Evolutionary conservation across 192 early-diverging fungal genomes (phyloP), one percentile per base, ranked within the genome.

Genomic region (Gigaspora rosea): DNA sequence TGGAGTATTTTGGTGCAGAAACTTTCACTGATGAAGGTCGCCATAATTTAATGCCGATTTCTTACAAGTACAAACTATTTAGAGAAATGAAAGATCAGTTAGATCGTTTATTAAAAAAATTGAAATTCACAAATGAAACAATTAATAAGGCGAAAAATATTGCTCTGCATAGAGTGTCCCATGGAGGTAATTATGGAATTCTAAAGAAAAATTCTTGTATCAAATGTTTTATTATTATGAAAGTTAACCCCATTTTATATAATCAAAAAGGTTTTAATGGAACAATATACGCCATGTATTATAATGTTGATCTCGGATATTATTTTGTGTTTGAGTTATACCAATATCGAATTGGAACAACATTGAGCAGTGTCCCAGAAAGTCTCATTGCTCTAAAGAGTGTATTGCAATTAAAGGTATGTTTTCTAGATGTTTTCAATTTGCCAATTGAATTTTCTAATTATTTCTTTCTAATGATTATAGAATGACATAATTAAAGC

Each of bases 11-110:
- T 22, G 46, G 67, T 36, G 33, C 67, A n/a, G 67, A 69, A 69
- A 69, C 67, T 2, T 69, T 48, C 46, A 69, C 35, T n/a, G 46
- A 69, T 69, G 67, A 69, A 50, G 67, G 48, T 69, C 61, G 1
- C 13, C 61, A 62, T 22, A 62, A 62, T 27, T 62, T n/a, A 10
- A 69, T 15, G 16, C 67, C 46, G 46, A 69, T 69, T 48, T 68
- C 66, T 20, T 68, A 68, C 13, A 68, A 68, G 13, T 18, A 68
- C 3, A 68, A 68, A 46, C 6, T 68, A 13, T 68, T 68, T 9
- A 10, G 66, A 16, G 66, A 68, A 68, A 68, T 68, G 66, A 68
- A 68, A 20, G 67, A 69, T 69, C 67, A 69, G n/a, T 48, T 69
- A 20, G 67, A 69, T 69, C 36, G 67, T 69, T 36, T 69, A 41